Conservation (phyloP, 148 eudicot species). For the Simmondsia chinensis region DNA sequence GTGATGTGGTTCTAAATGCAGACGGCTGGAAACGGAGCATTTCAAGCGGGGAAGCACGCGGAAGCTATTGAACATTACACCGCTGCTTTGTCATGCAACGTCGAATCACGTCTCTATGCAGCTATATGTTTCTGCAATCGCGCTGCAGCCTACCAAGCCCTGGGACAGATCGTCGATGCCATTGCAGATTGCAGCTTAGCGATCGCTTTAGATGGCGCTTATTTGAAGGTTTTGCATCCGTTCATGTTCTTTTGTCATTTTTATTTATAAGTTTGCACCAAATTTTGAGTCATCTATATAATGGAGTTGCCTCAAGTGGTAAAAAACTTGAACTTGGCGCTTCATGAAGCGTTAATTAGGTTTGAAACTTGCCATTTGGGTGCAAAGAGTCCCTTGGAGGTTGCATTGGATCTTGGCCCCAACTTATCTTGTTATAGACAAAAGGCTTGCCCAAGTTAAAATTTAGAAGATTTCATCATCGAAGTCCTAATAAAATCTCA, state of each 20-base stretch:
- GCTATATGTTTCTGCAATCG: slow-evolving; percentile 93
- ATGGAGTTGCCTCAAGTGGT: too few relatives aligned
- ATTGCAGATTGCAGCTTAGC: slow-evolving; percentile 95
- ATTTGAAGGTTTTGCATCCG: slow-evolving; percentile 56
- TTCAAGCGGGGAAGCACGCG: slow-evolving; percentile 59
- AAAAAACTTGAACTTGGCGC: too few relatives aligned
- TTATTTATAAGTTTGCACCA: background rate
- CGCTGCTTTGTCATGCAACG: slow-evolving; percentile 69
- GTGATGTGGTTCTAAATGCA: slow-evolving; percentile 16
- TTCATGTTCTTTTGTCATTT: too few relatives aligned
- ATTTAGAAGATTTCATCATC: too few relatives aligned
- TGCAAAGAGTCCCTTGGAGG: too few relatives aligned
- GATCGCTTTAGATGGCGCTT: slow-evolving; percentile 77
- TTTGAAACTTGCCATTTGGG: too few relatives aligned
- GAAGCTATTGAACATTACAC: slow-evolving; percentile 92
- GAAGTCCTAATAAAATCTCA: too few relatives aligned
- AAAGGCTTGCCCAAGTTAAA: too few relatives aligned
- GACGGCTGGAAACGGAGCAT: slow-evolving; percentile 93
- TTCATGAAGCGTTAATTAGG: too few relatives aligned
- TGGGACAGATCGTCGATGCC: slow-evolving; percentile 74
- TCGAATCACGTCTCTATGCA: slow-evolving; percentile 81
- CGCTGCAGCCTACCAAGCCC: slow-evolving; percentile 84
- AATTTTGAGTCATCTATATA: background rate
- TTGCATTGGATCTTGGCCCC: too few relatives aligned
- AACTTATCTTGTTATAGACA: too few relatives aligned